A percentile compares a stretch with the other conserved stretches of the same genome.
phyloP scores from a whole-genome alignment of 768 basidiomycete genomes.

The Tephrocybe sp. region DNA sequence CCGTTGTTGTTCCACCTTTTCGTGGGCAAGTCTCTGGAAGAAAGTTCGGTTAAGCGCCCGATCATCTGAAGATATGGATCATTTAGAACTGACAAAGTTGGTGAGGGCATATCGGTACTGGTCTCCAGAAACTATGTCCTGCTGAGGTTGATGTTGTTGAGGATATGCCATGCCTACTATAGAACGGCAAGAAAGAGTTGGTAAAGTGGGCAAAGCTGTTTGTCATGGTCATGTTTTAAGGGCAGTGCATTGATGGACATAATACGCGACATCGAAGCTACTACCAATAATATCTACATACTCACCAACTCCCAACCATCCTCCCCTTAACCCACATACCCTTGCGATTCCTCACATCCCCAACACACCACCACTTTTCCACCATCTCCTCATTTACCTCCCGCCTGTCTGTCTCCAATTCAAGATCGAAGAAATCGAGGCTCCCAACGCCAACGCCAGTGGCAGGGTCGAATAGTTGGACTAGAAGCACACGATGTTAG shows the following conservation, averaged over 20 bases:
- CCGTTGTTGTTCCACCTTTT: conserved; percentile 84
- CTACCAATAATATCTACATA: too few species aligned
- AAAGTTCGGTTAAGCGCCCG: background rate
- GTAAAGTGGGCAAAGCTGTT: background rate
- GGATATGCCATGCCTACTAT: conserved; percentile 22
- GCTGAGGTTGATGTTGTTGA: conserved; percentile 25
- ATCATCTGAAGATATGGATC: background rate
- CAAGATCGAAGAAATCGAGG: conserved; percentile 67
- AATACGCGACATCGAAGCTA: too few species aligned
- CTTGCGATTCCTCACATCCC: conserved; percentile 62
- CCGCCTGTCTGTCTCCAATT: conserved; percentile 11
- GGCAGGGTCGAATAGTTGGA: conserved; percentile 42
- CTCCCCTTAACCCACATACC: conserved; percentile 77
- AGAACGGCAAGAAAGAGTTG: background rate
- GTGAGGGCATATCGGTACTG: conserved; percentile 83
- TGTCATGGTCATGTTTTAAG: background rate
- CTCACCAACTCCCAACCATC: background rate
- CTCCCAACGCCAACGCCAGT: conserved; percentile 49
- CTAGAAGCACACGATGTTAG: conserved; percentile 25
- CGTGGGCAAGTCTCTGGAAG: conserved; percentile 75
- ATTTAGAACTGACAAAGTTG: conserved; percentile 60
- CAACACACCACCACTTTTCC: conserved; percentile 92
- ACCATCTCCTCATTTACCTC: conserved; percentile 44
- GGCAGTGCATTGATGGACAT: background rate
- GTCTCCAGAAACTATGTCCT: conserved; percentile 50